Conservation (phyloP, 2,329 filamentous ascomycete genomes). For the Rhynchosporium graminicola region DNA sequence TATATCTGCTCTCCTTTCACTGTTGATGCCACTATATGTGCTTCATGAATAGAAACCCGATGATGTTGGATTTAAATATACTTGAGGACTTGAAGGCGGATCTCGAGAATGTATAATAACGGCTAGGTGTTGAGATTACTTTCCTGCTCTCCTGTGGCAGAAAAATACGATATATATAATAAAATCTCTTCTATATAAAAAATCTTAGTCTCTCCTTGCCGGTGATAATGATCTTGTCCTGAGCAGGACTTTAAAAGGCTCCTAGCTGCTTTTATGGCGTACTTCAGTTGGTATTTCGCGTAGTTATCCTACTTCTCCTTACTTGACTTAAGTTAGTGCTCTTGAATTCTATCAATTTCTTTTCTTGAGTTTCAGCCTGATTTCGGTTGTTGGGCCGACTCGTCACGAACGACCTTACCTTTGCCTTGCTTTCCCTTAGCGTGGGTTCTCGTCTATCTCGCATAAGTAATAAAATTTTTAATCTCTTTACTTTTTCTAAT, state of each 20-base stretch:
- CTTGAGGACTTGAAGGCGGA: too few relatives aligned
- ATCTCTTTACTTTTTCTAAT: background rate
- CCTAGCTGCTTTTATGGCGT: background rate
- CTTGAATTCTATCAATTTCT: background rate
- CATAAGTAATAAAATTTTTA: background rate
- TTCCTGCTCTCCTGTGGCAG: too few relatives aligned
- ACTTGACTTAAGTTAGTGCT: background rate
- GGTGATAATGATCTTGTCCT: too few relatives aligned
- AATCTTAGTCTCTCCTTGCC: too few relatives aligned
- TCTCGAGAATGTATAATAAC: too few relatives aligned
- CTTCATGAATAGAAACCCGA: too few relatives aligned
- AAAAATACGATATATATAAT: too few relatives aligned
- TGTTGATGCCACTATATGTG: too few relatives aligned
- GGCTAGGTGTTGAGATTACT: too few relatives aligned
- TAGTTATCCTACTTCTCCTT: background rate
- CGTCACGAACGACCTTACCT: background rate
- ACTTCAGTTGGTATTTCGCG: background rate
- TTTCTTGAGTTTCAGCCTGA: background rate
- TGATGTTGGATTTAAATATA: too few relatives aligned
- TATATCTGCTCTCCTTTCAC: too few relatives aligned
- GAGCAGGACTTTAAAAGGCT: background rate
- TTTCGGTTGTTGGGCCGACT: background rate
- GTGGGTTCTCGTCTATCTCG: background rate
- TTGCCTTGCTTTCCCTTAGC: background rate
- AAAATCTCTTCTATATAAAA: too few relatives aligned